These are phyloP conservation scores for Ulvella scutata DNA, from an alignment of 139 green algal genomes.

Conservation along the genomic window DNA sequence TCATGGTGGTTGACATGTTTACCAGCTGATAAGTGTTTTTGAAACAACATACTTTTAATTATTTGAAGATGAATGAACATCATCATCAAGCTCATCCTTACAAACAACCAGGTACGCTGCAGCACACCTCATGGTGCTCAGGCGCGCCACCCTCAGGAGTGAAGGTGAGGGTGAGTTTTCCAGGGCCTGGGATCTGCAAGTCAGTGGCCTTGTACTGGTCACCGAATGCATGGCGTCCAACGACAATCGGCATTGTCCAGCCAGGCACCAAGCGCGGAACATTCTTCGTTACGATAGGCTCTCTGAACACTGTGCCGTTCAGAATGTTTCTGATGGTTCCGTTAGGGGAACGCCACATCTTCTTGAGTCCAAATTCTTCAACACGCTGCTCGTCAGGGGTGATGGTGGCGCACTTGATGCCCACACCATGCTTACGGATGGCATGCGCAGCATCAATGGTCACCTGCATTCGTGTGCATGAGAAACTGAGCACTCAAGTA, in stretches of 20 bases:
- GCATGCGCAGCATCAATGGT: background rate
- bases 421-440: constrained; percentile 64
- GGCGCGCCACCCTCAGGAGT: constrained; percentile 26
- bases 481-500: no score
- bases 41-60: no score
- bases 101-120: background rate
- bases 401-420: constrained; percentile 97
- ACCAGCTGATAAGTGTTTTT: no score
- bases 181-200: constrained; percentile 45
- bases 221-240: constrained; percentile 88
- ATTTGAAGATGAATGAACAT: no score
- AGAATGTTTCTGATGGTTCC: constrained; percentile 77
- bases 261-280: constrained; percentile 82
- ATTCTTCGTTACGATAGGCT: constrained; percentile 90
- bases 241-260: constrained; percentile 82
- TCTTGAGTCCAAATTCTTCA: constrained; percentile 89
- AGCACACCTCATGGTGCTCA: constrained; percentile 33
- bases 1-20: no score
- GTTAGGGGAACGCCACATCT: constrained; percentile 88
- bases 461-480: background rate
- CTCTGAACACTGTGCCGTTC: constrained; percentile 84
- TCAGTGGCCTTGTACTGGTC: constrained; percentile 95
- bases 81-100: no score
- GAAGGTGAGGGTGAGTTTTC: constrained; percentile 73
- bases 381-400: constrained; percentile 90